Evolutionary conservation across 306 rosid genomes (phyloP).

Genomic region (Myrica gale): DNA sequence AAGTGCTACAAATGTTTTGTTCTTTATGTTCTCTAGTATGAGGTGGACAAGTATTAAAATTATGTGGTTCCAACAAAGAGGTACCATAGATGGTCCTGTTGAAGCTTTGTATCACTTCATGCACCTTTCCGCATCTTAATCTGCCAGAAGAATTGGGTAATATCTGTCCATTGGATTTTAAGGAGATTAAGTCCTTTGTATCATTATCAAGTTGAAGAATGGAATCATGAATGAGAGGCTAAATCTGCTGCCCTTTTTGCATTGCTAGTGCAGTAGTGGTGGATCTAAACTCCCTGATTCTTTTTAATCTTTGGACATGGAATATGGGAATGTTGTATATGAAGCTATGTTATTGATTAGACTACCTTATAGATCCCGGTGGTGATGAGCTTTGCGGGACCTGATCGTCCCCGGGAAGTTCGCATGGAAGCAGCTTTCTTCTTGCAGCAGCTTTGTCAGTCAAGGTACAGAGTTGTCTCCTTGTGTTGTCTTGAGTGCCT

Average conservation of each 20-base stretch:
- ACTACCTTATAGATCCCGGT: slow-evolving; percentile 69
- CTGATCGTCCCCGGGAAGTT: slow-evolving; percentile 93
- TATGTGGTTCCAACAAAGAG: slow-evolving; percentile 4
- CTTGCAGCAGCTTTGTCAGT: slow-evolving; percentile 96
- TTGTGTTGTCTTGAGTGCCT: slow-evolving; percentile 9
- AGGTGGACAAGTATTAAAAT: slow-evolving; percentile 11
- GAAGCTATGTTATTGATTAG: slow-evolving; percentile 35
- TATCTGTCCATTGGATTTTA: neutral
- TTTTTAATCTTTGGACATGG: too few species aligned
- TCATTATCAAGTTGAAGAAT: neutral
- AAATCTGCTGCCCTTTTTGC: slow-evolving; percentile 5
- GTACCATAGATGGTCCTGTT: slow-evolving; percentile 4
- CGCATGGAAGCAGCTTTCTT: slow-evolving; percentile 98
- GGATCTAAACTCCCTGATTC: neutral
- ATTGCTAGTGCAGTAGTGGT: neutral
- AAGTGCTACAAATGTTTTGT: slow-evolving; percentile 35
- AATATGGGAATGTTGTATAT: neutral
- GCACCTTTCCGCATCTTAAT: slow-evolving; percentile 12
- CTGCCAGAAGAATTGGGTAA: slow-evolving; percentile 11
- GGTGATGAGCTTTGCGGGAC: slow-evolving; percentile 84
- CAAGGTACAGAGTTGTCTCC: slow-evolving; percentile 56
- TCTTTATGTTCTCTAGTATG: slow-evolving; percentile 19
- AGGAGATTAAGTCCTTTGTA: neutral
- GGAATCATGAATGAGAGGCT: neutral
- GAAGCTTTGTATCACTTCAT: neutral